phyloP scores from a whole-genome alignment of 495 filamentous ascomycete species.

The Podospora sp. region DNA sequence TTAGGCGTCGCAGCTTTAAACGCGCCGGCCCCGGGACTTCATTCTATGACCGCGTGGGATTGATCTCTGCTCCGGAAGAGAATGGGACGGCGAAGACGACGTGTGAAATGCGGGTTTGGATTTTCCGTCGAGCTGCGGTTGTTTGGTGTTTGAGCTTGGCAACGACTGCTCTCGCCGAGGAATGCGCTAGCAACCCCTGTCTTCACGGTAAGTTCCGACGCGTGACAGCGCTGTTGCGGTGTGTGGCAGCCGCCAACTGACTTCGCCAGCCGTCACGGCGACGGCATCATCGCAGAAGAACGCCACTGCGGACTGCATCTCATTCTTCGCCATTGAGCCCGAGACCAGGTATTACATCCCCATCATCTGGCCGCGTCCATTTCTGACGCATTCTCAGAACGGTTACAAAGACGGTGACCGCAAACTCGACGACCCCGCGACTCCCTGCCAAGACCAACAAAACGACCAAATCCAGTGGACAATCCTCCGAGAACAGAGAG shows the following conservation, averaged over 20 bases:
- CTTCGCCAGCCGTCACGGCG: conserved; percentile 25
- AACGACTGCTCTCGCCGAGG: conserved; percentile 12
- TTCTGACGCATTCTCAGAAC: conserved; percentile 10
- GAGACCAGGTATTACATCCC: conserved; percentile 24
- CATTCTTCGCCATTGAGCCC: conserved; percentile 33
- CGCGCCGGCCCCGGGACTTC: not conserved
- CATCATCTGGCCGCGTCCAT: not conserved
- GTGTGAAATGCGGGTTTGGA: conserved; percentile 13
- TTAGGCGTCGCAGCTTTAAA: not conserved
- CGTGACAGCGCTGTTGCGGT: not conserved
- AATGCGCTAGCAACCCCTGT: conserved; percentile 27
- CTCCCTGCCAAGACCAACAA: conserved; percentile 4
- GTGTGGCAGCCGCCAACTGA: not conserved
- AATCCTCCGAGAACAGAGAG: not conserved
- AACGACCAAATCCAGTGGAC: conserved; percentile 9
- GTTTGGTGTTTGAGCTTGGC: conserved; percentile 10
- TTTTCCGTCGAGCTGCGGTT: conserved; percentile 4
- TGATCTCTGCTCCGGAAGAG: not conserved
- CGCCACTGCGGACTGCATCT: conserved; percentile 33
- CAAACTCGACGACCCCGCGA: conserved; percentile 2
- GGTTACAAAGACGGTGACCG: conserved; percentile 20
- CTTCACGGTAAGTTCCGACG: conserved; percentile 27
- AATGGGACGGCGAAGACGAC: not conserved
- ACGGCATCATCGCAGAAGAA: conserved; percentile 22
- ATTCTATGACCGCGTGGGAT: not conserved